Evolutionary conservation across 768 basidiomycete genomes (phyloP).

Genomic region (Lactarius quietus): DNA sequence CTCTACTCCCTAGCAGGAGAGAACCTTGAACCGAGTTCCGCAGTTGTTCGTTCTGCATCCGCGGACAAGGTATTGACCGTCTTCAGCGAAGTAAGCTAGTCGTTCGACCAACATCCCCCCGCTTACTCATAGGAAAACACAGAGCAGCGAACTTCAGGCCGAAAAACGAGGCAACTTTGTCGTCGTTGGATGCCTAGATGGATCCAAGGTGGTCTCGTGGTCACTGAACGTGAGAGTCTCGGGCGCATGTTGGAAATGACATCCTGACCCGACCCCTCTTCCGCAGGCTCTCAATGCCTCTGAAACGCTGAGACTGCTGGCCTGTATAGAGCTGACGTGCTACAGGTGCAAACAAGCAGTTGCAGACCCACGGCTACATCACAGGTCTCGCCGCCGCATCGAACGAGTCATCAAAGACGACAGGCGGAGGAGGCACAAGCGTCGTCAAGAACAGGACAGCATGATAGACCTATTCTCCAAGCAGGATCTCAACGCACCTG

Average conservation of each 20-base stretch:
- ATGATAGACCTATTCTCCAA: conserved; percentile 77
- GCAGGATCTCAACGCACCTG: conserved; percentile 37
- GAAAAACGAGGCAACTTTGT: conserved; percentile 88
- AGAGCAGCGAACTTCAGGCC: conserved; percentile 73
- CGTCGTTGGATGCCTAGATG: conserved; percentile 76
- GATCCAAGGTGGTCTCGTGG: conserved; percentile 74
- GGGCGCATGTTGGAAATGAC: not conserved
- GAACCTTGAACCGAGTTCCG: not conserved
- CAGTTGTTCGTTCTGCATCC: conserved; percentile 62
- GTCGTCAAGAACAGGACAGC: conserved; percentile 80
- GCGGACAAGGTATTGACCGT: conserved; percentile 65
- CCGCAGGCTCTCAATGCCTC: conserved; percentile 74
- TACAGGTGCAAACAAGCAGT: conserved; percentile 70
- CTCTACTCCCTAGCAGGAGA: not conserved
- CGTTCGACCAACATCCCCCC: conserved; percentile 11
- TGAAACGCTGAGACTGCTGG: conserved; percentile 76
- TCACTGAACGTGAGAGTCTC: conserved; percentile 65
- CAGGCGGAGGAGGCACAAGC: conserved; percentile 71
- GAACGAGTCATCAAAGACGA: conserved; percentile 85
- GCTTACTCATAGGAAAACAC: conserved; percentile 20
- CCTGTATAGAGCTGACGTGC: conserved; percentile 82
- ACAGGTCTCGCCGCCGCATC: conserved; percentile 63
- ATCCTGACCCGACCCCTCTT: conserved; percentile 10
- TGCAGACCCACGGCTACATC: conserved; percentile 61
- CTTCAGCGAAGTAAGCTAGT: conserved; percentile 60